phyloP scores from a whole-genome alignment of 768 basidiomycete genomes.

The Suillus variegatus region DNA sequence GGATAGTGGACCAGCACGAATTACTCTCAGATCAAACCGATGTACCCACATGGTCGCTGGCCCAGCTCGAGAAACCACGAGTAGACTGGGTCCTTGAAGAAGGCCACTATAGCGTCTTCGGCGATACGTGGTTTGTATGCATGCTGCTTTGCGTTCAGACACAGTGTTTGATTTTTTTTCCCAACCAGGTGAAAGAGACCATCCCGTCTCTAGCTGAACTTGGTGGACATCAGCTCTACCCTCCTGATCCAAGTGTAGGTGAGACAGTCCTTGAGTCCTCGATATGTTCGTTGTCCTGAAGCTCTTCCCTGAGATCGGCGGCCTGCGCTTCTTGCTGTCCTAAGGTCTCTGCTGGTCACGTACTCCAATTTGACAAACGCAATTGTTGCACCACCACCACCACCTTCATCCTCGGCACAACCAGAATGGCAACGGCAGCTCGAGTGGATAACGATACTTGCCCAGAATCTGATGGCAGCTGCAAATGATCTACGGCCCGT shows the following conservation, averaged over 20 bases:
- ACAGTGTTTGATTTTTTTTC: constrained; percentile 14
- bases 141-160: constrained; percentile 12
- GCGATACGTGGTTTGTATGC: constrained; percentile 89
- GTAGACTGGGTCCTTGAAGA: constrained; percentile 92
- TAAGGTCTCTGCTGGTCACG: constrained; percentile 77
- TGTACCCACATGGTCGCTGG: constrained; percentile 76
- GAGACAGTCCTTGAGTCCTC: constrained; percentile 18
- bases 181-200: constrained; percentile 71
- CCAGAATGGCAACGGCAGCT: constrained; percentile 77
- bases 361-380: constrained; percentile 76
- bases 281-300: constrained; percentile 9
- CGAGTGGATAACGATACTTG: constrained; percentile 80
- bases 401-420: constrained; percentile 40
- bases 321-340: constrained; percentile 67
- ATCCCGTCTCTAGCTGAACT: constrained; percentile 81
- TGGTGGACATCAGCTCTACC: constrained; percentile 82
- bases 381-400: constrained; percentile 65
- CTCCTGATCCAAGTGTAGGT: constrained; percentile 71
- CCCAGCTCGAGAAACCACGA: constrained; percentile 80
- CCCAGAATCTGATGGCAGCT: constrained; percentile 87
- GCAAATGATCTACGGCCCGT: constrained; percentile 89
- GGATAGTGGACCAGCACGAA: constrained; percentile 55
- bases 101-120: constrained; percentile 78
- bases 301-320: constrained; percentile 59
- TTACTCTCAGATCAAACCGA: constrained; percentile 70